Base-by-base conservation (phyloP, 768 basidiomycete species). In the Kwoniella europaea region DNA sequence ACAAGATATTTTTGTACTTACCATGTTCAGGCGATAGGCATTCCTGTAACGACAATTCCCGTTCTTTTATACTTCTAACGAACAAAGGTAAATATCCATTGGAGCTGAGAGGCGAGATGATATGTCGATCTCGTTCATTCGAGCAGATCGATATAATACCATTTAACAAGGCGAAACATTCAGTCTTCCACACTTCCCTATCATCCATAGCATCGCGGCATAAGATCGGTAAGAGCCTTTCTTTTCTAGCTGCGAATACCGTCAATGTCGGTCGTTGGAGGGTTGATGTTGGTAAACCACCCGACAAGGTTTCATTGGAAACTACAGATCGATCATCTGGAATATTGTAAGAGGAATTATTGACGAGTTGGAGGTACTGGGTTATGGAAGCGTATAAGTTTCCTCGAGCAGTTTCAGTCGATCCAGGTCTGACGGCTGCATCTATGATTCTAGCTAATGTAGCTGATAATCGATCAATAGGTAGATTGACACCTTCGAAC, bases 171-270 rank as follows among this genome's bases (percentile, higher is more conserved):
- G 94, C 91, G 80, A 94, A 98, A 10, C 95, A 92, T 16, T 98
- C 89, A 2, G 94, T 95, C 84, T 93, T 93, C 96, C 96, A 98
- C 2, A 98, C 92, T 82, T 98, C 94, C 18, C 92, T 90, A 7
- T 94, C 95, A 73, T 97, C 94, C 65, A 93, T 91, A 1, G 94
- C 94, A 79, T 98, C 96, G n/a, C 93, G 87, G 22, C 92, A 89
- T 50, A 96, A 86, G 46, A 89, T 86, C 0, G 88, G 84, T 0
- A 94, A 86, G 20, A 98, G 84, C 5, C 91, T 87, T 65, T 96
- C 95, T 76, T 91, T 86, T 44, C 86, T 86, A 5, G 86, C 84
- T 75, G 90, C 91, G 80, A 98, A 84, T 67, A 91, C 86, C 0
- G 87, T 83, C 10, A 94, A 80, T 71, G 90, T 91, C 4, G 90